Conservation (phyloP, 23 red algal species). For the Porphyridium purpureum region DNA sequence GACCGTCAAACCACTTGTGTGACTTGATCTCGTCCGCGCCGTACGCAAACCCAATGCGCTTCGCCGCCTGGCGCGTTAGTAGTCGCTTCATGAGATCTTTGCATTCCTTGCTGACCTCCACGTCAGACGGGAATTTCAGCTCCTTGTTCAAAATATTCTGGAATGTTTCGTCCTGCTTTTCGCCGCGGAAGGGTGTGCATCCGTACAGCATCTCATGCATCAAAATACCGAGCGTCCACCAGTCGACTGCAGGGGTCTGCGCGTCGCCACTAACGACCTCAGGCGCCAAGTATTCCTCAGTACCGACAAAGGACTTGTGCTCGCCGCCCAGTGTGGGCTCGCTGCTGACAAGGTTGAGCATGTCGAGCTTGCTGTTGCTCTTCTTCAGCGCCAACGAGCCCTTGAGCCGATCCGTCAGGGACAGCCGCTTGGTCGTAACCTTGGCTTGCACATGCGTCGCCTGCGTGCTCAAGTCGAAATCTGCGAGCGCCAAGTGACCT, state of each 20-base stretch:
- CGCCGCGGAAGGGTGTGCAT: slow-evolving; percentile 78
- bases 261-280: slow-evolving; percentile 81
- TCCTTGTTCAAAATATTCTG: slow-evolving; percentile 74
- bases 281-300: slow-evolving; percentile 45
- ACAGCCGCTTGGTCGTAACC: not conserved
- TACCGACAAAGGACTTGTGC: slow-evolving; percentile 46
- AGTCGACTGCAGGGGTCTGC: slow-evolving; percentile 84
- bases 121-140: slow-evolving; percentile 41
- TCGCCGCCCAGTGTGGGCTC: slow-evolving; percentile 8
- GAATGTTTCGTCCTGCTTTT: slow-evolving; percentile 70
- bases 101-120: slow-evolving; percentile 58
- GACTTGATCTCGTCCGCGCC: slow-evolving; percentile 83
- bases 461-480: not conserved
- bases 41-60: slow-evolving; percentile 58
- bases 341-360: slow-evolving; percentile 5
- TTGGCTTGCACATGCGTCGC: not conserved
- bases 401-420: not conserved
- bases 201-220: slow-evolving; percentile 95
- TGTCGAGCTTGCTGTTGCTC: slow-evolving; percentile 11
- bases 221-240: slow-evolving; percentile 98
- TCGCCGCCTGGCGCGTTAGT: slow-evolving; percentile 51
- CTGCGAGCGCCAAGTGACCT: not conserved
- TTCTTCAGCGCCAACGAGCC: slow-evolving; percentile 22
- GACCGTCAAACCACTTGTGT: slow-evolving; percentile 65
- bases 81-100: slow-evolving; percentile 87